Evolutionary conservation across 202 grass and related monocot species (phyloP).

Genomic region (Zoysia matrella): DNA sequence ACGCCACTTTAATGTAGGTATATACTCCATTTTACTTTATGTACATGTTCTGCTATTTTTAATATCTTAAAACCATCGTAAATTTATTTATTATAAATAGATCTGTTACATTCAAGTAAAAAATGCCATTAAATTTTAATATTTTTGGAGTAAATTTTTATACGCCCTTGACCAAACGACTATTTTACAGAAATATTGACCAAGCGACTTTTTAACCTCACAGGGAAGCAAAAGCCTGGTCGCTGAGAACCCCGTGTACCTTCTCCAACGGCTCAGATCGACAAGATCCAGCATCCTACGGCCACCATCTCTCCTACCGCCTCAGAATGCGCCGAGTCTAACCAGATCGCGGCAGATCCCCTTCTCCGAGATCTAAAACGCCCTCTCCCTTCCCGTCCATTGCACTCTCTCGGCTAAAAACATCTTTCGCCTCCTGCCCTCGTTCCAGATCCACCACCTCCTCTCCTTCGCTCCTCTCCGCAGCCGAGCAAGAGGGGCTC

Average conservation of each 20-base stretch:
- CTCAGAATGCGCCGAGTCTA: constrained; percentile 25
- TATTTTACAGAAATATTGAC: too few species aligned
- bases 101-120: too few species aligned
- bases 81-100: too few species aligned
- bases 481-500: constrained; percentile 24
- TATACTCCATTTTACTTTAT: too few species aligned
- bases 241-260: constrained; percentile 3
- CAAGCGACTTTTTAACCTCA: not conserved
- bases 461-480: constrained; percentile 23
- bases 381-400: constrained; percentile 10
- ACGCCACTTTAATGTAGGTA: too few species aligned
- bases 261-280: constrained; percentile 32
- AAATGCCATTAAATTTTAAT: too few species aligned
- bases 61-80: too few species aligned
- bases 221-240: not conserved
- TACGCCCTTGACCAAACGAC: too few species aligned
- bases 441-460: constrained; percentile 42
- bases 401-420: constrained; percentile 13
- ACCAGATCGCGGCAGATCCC: constrained; percentile 8
- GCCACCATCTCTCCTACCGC: not conserved
- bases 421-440: not conserved
- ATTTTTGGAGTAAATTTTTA: too few species aligned
- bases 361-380: constrained; percentile 49
- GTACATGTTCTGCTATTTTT: too few species aligned
- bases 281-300: not conserved